Conservation (phyloP, 2,329 filamentous ascomycete genomes). For the Ophiobolus disseminans region DNA sequence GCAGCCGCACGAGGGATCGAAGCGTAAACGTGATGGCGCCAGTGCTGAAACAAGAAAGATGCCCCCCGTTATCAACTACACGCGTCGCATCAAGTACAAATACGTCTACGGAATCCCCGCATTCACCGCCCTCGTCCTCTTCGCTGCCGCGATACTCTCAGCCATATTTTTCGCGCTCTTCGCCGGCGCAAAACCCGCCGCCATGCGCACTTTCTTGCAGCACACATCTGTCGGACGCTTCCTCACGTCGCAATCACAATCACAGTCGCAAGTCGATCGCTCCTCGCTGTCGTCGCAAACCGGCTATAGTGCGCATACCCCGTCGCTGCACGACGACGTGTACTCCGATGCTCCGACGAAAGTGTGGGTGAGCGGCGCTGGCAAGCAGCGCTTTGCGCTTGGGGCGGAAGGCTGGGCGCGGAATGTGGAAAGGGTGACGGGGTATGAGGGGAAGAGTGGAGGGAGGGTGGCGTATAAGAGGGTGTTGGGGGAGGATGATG, state of each 20-base stretch:
- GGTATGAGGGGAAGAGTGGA: conserved; percentile 1
- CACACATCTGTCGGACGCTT: conserved; percentile 17
- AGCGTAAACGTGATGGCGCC: not conserved
- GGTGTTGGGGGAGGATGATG: too few species aligned
- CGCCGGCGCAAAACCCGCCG: conserved; percentile 1
- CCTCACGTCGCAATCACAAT: not conserved
- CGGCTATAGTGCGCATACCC: not conserved
- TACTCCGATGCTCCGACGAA: not conserved
- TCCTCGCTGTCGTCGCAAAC: not conserved
- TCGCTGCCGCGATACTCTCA: not conserved
- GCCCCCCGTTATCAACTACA: not conserved
- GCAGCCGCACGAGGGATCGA: not conserved
- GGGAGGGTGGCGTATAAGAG: not conserved
- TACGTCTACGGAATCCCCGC: conserved; percentile 46
- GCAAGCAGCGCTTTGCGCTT: conserved; percentile 1
- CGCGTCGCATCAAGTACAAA: conserved; percentile 39
- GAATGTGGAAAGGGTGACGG: not conserved
- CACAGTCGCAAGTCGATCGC: not conserved
- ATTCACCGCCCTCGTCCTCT: conserved; percentile 10
- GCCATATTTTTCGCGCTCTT: conserved; percentile 8
- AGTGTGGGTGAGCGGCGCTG: not conserved
- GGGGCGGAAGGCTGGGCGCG: conserved; percentile 1
- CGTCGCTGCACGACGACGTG: not conserved
- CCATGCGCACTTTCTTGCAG: conserved; percentile 14
- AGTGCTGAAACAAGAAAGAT: not conserved